A percentile compares a stretch with the other conserved stretches of the same genome.
Conservation (phyloP, 1,284 basidiomycete genomes). For the Serendipita sp. region DNA sequence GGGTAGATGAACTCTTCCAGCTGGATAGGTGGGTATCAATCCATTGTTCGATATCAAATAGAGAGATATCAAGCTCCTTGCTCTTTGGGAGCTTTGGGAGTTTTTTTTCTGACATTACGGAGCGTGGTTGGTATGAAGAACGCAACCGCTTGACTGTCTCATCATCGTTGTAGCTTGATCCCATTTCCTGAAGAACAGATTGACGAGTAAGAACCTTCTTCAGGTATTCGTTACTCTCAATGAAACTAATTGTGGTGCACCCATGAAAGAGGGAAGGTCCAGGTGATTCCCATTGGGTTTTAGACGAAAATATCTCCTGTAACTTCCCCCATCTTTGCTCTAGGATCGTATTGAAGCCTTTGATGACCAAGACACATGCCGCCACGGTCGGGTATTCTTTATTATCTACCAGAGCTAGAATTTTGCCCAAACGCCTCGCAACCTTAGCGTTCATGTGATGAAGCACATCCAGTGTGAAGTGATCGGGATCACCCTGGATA, state of each 20-base stretch:
- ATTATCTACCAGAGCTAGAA: conserved; percentile 16
- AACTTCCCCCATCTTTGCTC: not conserved
- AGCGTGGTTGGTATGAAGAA: too few species aligned
- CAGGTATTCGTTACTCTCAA: not conserved
- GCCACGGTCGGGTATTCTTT: not conserved
- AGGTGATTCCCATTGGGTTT: not conserved
- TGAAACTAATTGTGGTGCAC: not conserved
- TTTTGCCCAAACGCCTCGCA: conserved; percentile 25
- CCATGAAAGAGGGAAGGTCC: not conserved
- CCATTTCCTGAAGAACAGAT: too few species aligned
- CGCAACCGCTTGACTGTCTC: too few species aligned
- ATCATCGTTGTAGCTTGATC: not conserved
- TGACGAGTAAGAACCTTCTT: not conserved
- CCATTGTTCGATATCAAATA: not conserved
- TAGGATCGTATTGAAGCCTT: not conserved
- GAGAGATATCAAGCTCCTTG: not conserved
- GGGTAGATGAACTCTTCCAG: not conserved
- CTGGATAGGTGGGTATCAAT: not conserved
- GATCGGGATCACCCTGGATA: conserved; percentile 12
- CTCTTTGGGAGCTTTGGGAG: not conserved
- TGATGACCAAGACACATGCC: not conserved
- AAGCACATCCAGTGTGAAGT: conserved; percentile 19
- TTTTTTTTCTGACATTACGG: too few species aligned
- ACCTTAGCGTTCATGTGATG: conserved; percentile 24
- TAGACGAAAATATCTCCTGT: not conserved